phyloP scores from a whole-genome alignment of 2,329 filamentous ascomycete species.

The Zymoseptoria crescenta region DNA sequence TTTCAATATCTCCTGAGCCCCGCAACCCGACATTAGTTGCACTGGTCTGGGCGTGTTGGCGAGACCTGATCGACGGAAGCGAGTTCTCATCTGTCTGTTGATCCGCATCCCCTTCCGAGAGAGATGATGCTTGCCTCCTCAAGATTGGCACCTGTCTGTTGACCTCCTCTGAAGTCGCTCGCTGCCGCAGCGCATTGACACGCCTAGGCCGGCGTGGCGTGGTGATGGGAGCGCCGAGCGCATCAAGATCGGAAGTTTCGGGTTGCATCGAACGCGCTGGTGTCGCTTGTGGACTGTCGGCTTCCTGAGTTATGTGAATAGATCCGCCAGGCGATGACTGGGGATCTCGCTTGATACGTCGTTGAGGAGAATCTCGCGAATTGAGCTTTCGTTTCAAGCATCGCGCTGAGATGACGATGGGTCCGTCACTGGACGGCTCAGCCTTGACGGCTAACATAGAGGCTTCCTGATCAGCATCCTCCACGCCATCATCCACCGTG shows the following conservation, averaged over 20 bases:
- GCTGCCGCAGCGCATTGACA: constrained; percentile 8
- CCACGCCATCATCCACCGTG: constrained; percentile 25
- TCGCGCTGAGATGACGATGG: constrained; percentile 36
- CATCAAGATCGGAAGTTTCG: constrained; percentile 41
- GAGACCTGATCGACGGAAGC: constrained; percentile 11
- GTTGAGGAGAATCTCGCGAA: constrained; percentile 11
- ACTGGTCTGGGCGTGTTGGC: neutral
- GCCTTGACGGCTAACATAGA: neutral
- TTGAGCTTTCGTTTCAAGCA: constrained; percentile 37
- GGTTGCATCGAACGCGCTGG: constrained; percentile 22
- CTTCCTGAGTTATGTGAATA: constrained; percentile 34
- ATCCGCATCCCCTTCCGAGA: constrained; percentile 15
- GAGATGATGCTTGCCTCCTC: constrained; percentile 14
- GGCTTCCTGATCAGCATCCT: neutral
- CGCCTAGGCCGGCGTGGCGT: constrained; percentile 28
- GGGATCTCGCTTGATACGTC: constrained; percentile 23
- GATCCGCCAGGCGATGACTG: constrained; percentile 15
- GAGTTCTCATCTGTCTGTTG: neutral
- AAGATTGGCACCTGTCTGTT: constrained; percentile 6
- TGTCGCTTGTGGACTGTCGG: constrained; percentile 27
- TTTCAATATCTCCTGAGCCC: neutral
- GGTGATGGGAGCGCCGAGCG: constrained; percentile 24
- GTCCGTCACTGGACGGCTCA: constrained; percentile 16
- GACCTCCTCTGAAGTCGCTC: constrained; percentile 18
- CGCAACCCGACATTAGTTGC: neutral